phyloP scores from a whole-genome alignment of 1,284 basidiomycete species.

The Cronartium quercuum region DNA sequence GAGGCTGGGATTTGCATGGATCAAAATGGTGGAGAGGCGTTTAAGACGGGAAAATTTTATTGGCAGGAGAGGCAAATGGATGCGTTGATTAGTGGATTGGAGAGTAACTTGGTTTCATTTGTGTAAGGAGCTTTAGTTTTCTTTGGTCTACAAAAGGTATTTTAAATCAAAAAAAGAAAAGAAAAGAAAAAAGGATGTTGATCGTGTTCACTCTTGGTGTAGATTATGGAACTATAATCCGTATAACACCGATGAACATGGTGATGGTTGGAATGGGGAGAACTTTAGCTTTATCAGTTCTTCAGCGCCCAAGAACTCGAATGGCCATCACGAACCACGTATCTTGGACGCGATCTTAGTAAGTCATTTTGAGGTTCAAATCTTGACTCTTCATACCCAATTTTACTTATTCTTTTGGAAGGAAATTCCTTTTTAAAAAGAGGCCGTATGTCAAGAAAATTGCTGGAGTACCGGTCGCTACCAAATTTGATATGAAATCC shows the following conservation, averaged over 20 bases:
- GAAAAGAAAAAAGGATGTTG: no score
- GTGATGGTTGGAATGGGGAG: constrained; percentile 92
- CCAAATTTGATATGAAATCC: constrained; percentile 43
- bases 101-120: constrained; percentile 46
- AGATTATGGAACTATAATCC: constrained; percentile 96
- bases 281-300: constrained; percentile 53
- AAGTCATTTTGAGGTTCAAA: neutral
- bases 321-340: constrained; percentile 36
- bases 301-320: constrained; percentile 42
- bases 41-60: constrained; percentile 63
- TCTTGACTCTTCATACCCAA: neutral
- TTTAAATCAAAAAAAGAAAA: no score
- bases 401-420: neutral
- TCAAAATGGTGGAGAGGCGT: constrained; percentile 70
- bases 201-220: no score
- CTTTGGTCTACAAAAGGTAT: constrained; percentile 1
- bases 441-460: constrained; percentile 49
- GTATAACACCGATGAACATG: constrained; percentile 66
- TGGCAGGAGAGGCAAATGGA: constrained; percentile 50
- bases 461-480: constrained; percentile 46
- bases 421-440: neutral
- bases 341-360: constrained; percentile 30
- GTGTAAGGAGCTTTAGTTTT: constrained; percentile 42
- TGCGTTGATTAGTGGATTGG: constrained; percentile 48
- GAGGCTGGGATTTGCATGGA: constrained; percentile 92